Evolutionary conservation across 345 rosid genomes (phyloP).

Genomic region (Corchorus capsularis): DNA sequence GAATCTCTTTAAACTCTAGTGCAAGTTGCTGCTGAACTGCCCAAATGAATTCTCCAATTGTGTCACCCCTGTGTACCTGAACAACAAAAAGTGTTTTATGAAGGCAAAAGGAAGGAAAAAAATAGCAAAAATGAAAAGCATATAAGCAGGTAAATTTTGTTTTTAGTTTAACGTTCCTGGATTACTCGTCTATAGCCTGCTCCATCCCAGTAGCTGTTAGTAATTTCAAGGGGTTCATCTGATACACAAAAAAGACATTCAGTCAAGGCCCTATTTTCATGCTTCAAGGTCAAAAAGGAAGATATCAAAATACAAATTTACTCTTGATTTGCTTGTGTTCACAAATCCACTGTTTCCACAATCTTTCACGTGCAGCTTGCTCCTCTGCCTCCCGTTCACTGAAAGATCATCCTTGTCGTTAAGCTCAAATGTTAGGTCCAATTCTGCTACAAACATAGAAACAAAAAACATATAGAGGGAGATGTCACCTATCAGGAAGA

Average conservation of each 20-base stretch:
- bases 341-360: slow-evolving; percentile 81
- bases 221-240: slow-evolving; percentile 95
- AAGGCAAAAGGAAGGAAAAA: not conserved
- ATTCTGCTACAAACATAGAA: slow-evolving; percentile 20
- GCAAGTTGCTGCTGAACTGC: slow-evolving; percentile 98
- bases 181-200: slow-evolving; percentile 92
- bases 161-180: slow-evolving; percentile 52
- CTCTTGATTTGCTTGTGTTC: slow-evolving; percentile 94
- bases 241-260: slow-evolving; percentile 25
- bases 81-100: not conserved
- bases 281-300: not conserved
- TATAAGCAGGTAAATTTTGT: not conserved
- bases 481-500: slow-evolving; percentile 89
- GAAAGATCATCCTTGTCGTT: slow-evolving; percentile 84
- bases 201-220: slow-evolving; percentile 99
- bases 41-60: slow-evolving; percentile 86
- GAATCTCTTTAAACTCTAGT: slow-evolving; percentile 93
- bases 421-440: slow-evolving; percentile 55
- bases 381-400: slow-evolving; percentile 99
- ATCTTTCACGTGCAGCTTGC: slow-evolving; percentile 95
- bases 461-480: slow-evolving; percentile 18
- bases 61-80: slow-evolving; percentile 87
- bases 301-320: slow-evolving; percentile 27
- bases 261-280: slow-evolving; percentile 21
- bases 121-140: not conserved